A percentile compares a stretch with the other conserved stretches of the same genome.
Evolutionary conservation across 164 flowering plant genomes (phyloP).

Genomic region (Magnolia kwangsiensis): DNA sequence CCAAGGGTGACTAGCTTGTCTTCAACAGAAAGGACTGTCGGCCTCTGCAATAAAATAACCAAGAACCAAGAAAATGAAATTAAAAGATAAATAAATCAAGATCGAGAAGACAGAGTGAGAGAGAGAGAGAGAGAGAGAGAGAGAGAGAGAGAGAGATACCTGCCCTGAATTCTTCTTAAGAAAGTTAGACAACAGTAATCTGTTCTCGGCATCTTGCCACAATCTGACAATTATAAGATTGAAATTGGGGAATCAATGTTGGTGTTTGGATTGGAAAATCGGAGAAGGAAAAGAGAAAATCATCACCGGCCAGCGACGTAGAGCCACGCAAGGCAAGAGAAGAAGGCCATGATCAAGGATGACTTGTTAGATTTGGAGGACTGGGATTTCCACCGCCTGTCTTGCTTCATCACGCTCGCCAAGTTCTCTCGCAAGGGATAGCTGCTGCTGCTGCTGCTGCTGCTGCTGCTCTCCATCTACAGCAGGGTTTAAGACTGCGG

Average conservation of each 20-base stretch:
- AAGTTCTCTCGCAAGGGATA: constrained; percentile 34
- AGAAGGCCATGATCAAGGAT: constrained; percentile 61
- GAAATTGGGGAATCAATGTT: not conserved
- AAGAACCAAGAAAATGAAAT: not conserved
- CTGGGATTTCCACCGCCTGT: constrained; percentile 51
- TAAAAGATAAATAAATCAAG: not conserved
- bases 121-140: not conserved
- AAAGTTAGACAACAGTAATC: constrained; percentile 51
- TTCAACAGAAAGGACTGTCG: constrained; percentile 78
- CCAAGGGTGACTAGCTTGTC: constrained; percentile 80
- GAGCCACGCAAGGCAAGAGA: constrained; percentile 93
- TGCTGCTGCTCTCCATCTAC: not conserved
- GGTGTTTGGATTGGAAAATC: not conserved
- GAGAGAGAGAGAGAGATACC: constrained; percentile 31
- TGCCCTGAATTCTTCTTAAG: constrained; percentile 52
- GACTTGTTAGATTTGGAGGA: constrained; percentile 40
- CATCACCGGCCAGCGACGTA: constrained; percentile 82
- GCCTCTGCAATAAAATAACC: constrained; percentile 43
- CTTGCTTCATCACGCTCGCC: constrained; percentile 50
- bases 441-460: constrained; percentile 7
- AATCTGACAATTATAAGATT: constrained; percentile 36
- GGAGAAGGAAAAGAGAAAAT: not conserved
- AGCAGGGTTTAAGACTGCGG: not conserved
- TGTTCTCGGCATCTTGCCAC: constrained; percentile 96
- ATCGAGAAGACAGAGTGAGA: not conserved